Evolutionary conservation across 208 protist species (phyloP), one percentile per base, ranked within the genome.

Genomic region (Crithidia brevicula): DNA sequence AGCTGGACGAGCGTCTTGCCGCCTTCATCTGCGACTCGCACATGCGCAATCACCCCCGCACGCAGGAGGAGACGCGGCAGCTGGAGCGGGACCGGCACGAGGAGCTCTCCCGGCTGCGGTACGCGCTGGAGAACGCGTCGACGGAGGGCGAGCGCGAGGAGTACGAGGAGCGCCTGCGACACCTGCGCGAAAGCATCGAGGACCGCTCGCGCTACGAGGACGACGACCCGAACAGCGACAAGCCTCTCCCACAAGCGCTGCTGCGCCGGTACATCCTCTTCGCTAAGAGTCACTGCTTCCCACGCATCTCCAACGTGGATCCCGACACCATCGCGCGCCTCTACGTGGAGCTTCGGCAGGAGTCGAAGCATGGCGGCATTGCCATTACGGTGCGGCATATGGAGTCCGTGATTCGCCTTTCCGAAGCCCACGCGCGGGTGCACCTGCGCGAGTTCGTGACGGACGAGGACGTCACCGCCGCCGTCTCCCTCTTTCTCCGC

Each of bases 201-300:
- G 79, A 82, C 45, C 59, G 65, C 43, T 61, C 50, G 28, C 65
- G 68, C 45, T 75, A 75, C 31, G 88, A 96, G 62, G 93, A 97
- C 69, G 86, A 94, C 20, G 89, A 98, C 69, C 87, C 89, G 20
- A 77, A 75, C 27, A 94, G 83, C 65, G 75, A 89, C 65, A 92
- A 94, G 57, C 89, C 83, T 2, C 81, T 99, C 15, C 81, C 96
- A 7, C 98, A 99, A 85, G 79, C 91, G 34, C 53, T 99, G 38
- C 83, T 99, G 9, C 74, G 93, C 45, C 99, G 99, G 84, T 99
- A 99, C 90, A 96, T 99, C 54, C 69, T 97, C 15, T 99, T 99
- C 74, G 98, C 98, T 2, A 94, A 90, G 69, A 79, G 71, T 66
- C 88, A 98, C 57, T 94, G 94, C 54, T 78, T 89, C 59, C 98